Base-by-base conservation (phyloP, 176 grass and related monocot genomes). In the Thinopyrum elongatum region DNA sequence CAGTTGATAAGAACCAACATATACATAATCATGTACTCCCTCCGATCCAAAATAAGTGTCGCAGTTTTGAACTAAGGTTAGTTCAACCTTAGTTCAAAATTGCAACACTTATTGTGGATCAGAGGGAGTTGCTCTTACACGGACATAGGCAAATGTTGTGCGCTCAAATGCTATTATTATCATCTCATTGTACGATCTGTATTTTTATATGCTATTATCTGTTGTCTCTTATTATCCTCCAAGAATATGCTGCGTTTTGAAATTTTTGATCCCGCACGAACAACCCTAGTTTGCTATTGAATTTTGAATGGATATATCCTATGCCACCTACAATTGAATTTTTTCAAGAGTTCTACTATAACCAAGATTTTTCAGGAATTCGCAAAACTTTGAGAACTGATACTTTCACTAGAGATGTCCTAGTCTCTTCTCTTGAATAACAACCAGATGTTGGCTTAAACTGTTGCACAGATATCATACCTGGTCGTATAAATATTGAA, bases 401-500 rank as follows among this genome's bases (percentile, higher is more conserved):
- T 5, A 55, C 21, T 75, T 75, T 21, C 25, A 49, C 44, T 27
- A 49, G 41, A 47, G 26, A 47, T 28, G 41, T 25, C 41, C 42
- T 46, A 29, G 42, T 29, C 55, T 47, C 26, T 30, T 61, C 61
- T 31, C 22, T 46, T 35, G 29, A 8, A 21, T 15, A 69, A 34
- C 36, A 84, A 16, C 9, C 4, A 51, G 16, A 44, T 70, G 19
- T 38, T 58, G 46, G 61, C 53, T 34, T 57, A 49, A 53, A 70
- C 26, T 76, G 26, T 55, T 30, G 17, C 26, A 57, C 3, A 22
- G 22, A 83, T 65, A 33, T 51, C 46, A 17, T 82, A 99, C 97
- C 97, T 99, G 94, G 49, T 95, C 88, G 58, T 99, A 96, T 7
- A 99, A 84, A 89, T 90, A 89, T 44, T 99, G 94, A 84, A 95